phyloP scores from a whole-genome alignment of 2,329 filamentous ascomycete genomes.

The Botrytis fabae region DNA sequence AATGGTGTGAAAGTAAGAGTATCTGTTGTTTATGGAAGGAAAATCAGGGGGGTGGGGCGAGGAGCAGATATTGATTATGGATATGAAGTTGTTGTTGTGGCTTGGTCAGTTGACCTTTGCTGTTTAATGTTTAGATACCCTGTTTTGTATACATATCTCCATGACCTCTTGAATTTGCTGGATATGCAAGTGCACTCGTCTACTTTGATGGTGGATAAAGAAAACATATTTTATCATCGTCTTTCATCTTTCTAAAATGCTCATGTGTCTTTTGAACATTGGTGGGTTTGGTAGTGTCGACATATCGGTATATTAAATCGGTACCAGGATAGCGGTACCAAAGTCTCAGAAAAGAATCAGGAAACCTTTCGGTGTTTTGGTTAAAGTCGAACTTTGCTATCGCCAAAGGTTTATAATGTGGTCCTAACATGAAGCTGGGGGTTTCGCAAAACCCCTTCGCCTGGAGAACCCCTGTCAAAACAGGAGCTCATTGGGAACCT shows the following conservation, averaged over 20 bases:
- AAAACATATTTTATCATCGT: background rate
- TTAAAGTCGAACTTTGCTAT: background rate
- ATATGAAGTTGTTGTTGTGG: background rate
- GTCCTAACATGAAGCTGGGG: background rate
- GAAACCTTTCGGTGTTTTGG: constrained; percentile 43
- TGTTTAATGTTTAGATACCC: background rate
- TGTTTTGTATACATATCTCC: background rate
- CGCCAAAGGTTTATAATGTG: background rate
- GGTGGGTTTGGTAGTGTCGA: background rate
- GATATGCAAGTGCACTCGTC: background rate
- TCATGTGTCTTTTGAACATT: background rate
- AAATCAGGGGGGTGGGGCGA: constrained; percentile 36
- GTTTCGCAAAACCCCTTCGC: background rate
- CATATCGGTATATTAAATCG: constrained; percentile 11
- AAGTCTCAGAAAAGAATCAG: background rate
- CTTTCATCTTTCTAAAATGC: background rate
- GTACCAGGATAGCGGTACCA: background rate
- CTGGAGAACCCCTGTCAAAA: background rate
- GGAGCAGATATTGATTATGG: constrained; percentile 35
- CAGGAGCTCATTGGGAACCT: background rate
- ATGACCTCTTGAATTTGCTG: background rate
- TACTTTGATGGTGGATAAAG: background rate
- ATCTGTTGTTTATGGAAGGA: constrained; percentile 75
- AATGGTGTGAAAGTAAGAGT: constrained; percentile 86
- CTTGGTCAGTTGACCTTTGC: background rate